Evolutionary conservation across 192 early-diverging fungal genomes (phyloP), one percentile per base, ranked within the genome.

Genomic region (Haplosporangium gracile): DNA sequence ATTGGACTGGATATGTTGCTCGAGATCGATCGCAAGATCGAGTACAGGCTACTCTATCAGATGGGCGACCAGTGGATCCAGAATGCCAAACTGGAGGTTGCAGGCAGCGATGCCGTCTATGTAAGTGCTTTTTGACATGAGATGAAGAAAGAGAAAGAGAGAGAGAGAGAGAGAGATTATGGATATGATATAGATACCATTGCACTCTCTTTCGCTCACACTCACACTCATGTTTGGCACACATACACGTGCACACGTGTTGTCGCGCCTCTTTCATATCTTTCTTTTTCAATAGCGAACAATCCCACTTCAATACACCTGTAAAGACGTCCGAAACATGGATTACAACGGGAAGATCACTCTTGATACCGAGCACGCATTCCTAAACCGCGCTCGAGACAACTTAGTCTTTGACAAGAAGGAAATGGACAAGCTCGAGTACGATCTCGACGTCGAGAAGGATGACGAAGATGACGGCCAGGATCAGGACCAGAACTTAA

Each of bases 1-100:
- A 90, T 93, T 85, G 91, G 92, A 26, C 68, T 93, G 49, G 92
- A 93, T 82, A 80, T 93, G 80, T 55, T 93, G 45, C 78, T 91
- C 38, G 79, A 82, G 20, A 88, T 93, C 40, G 69, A 86, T 13
- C 78, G 79, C 40, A 86, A 81, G 38, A 73, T 86, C n/a, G 84
- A 86, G 57, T 86, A 55, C 76, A 72, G 76, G 15, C 20, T 86
- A 24, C 51, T 86, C 49, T 74, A 79, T 65, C 84, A 86, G 45
- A 86, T 86, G 84, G 84, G 84, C 11, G 84, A 86, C 16, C 75
- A 80, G 40, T 86, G 84, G 84, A 86, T 86, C 51, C 74, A 81
- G 40, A 76, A 81, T 55, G 79, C 75, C 16, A 60, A 43, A 6
- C 75, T 86, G 34, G 84, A 86, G 63, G 75, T 86, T 18, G 84